These are phyloP conservation scores for Apiospora rasikravindrae DNA, from an alignment of 2,329 filamentous ascomycete species.

Conservation along the genomic window DNA sequence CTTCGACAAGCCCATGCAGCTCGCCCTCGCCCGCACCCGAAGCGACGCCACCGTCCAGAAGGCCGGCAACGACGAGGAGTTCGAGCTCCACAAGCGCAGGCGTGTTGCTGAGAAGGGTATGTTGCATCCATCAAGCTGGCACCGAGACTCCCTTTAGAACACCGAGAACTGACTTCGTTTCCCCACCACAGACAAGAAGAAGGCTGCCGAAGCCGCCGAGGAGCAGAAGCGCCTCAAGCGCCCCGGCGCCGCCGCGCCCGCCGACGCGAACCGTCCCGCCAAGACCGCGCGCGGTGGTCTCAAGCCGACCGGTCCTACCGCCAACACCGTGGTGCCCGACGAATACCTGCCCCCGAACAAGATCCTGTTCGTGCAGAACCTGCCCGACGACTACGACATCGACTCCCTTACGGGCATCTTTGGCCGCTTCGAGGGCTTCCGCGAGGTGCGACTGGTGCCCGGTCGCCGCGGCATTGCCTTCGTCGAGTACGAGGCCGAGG, in stretches of 20 bases:
- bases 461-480: slow-evolving; percentile 90
- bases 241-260: slow-evolving; percentile 51
- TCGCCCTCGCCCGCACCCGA: slow-evolving; percentile 80
- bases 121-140: slow-evolving; percentile 27
- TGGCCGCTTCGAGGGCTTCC: slow-evolving; percentile 89
- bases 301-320: slow-evolving; percentile 73
- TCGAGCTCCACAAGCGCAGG: slow-evolving; percentile 85
- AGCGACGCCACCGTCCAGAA: slow-evolving; percentile 87
- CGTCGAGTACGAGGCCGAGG: slow-evolving; percentile 92
- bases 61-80: slow-evolving; percentile 76
- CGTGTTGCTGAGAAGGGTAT: slow-evolving; percentile 89
- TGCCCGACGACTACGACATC: slow-evolving; percentile 85
- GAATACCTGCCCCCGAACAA: slow-evolving; percentile 98
- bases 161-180: not conserved
- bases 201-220: slow-evolving; percentile 80
- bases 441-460: slow-evolving; percentile 88
- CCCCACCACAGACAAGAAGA: slow-evolving; percentile 65
- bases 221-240: slow-evolving; percentile 79
- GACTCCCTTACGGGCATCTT: slow-evolving; percentile 83
- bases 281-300: slow-evolving; percentile 77
- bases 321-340: slow-evolving; percentile 83
- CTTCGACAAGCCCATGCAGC: slow-evolving; percentile 87
- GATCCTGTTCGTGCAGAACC: slow-evolving; percentile 90
- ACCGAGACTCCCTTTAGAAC: not conserved
- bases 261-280: slow-evolving; percentile 60